These are phyloP conservation scores for Trichoderma semiorbis DNA, from an alignment of 2,329 filamentous ascomycete genomes.

Conservation along the genomic window DNA sequence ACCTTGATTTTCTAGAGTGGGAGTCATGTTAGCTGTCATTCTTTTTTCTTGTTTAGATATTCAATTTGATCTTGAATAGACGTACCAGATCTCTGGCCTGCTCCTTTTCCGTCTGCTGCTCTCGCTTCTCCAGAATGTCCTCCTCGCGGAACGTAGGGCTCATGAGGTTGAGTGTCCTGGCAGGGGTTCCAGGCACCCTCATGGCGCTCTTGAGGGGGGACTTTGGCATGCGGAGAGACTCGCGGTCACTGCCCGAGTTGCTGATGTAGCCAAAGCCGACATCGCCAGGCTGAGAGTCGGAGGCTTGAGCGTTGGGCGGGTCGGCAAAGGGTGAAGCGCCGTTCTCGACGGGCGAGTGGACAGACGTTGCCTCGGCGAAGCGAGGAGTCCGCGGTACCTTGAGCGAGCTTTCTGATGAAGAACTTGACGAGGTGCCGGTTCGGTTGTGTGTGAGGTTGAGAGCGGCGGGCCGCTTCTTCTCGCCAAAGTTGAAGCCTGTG, in stretches of 20 bases:
- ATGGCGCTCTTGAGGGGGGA: constrained; percentile 87
- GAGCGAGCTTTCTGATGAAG: constrained; percentile 53
- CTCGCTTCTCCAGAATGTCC: constrained; percentile 78
- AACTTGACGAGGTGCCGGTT: constrained; percentile 48
- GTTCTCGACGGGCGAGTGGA: constrained; percentile 70
- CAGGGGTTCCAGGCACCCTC: constrained; percentile 80
- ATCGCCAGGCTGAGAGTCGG: constrained; percentile 73
- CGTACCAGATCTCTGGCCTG: constrained; percentile 85
- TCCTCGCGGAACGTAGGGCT: constrained; percentile 93
- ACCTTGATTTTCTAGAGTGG: constrained; percentile 77
- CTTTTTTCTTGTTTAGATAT: not conserved
- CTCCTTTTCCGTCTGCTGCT: constrained; percentile 76
- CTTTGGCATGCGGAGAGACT: constrained; percentile 61
- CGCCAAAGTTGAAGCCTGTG: constrained; percentile 31
- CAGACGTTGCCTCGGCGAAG: constrained; percentile 76
- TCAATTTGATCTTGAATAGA: constrained; percentile 21
- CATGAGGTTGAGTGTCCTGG: constrained; percentile 70
- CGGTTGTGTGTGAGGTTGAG: constrained; percentile 51
- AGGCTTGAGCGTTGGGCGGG: constrained; percentile 49
- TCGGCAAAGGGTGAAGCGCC: constrained; percentile 57
- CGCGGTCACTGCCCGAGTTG: constrained; percentile 51
- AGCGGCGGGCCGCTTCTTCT: constrained; percentile 55
- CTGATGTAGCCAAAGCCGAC: constrained; percentile 91
- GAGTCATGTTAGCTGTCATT: not conserved
- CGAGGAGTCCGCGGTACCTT: constrained; percentile 71